These are phyloP conservation scores for Solioccasus polychromus DNA, from an alignment of 768 basidiomycete species.

Conservation along the genomic window DNA sequence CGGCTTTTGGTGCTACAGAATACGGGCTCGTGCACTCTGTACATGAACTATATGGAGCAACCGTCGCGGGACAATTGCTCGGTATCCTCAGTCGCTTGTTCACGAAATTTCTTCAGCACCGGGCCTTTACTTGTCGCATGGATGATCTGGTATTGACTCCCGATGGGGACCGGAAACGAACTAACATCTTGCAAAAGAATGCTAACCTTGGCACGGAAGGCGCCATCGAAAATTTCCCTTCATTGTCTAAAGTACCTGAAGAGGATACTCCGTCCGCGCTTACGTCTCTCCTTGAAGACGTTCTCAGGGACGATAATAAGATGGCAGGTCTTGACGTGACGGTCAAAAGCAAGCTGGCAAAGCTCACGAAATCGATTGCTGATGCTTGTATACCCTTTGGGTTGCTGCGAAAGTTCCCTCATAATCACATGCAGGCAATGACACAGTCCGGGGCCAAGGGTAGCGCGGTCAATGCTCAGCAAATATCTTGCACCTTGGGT, in stretches of 20 bases:
- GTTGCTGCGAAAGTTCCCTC: conserved; percentile 90
- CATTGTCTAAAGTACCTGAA: conserved; percentile 49
- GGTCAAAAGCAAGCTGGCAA: conserved; percentile 80
- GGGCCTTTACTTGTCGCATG: conserved; percentile 98
- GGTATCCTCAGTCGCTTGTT: conserved; percentile 92
- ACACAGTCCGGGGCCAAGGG: conserved; percentile 98
- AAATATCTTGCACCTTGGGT: conserved; percentile 96
- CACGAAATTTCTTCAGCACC: conserved; percentile 95
- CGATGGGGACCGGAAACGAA: conserved; percentile 69
- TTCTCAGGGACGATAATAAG: conserved; percentile 91
- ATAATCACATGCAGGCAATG: conserved; percentile 99
- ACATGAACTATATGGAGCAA: conserved; percentile 92
- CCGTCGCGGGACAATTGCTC: conserved; percentile 84
- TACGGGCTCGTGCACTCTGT: conserved; percentile 97
- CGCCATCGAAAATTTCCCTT: conserved; percentile 88
- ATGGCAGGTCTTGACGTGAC: conserved; percentile 97
- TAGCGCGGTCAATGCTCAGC: conserved; percentile 93
- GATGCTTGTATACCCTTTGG: conserved; percentile 84
- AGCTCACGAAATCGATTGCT: conserved; percentile 87
- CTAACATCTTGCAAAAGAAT: conserved; percentile 63
- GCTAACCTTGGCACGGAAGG: conserved; percentile 78
- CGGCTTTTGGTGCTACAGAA: conserved; percentile 93
- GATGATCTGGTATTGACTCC: conserved; percentile 92
- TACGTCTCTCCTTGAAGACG: conserved; percentile 76
- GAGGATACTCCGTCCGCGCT: conserved; percentile 59